These are phyloP conservation scores for Scheffersomyces amazonensis DNA, from an alignment of 805 yeast species.

Conservation along the genomic window DNA sequence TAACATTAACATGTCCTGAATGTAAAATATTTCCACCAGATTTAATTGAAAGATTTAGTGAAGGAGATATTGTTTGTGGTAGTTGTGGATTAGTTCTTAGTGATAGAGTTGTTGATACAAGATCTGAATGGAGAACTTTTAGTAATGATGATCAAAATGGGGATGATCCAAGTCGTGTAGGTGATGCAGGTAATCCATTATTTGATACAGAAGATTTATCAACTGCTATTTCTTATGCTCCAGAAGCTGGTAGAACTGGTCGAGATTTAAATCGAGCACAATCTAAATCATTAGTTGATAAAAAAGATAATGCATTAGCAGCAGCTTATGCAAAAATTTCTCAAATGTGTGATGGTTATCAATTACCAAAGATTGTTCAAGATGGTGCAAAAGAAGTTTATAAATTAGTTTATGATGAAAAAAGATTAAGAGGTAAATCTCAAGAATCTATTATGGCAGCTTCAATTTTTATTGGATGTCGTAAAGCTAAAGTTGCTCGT, in stretches of 20 bases:
- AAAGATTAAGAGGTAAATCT: constrained; percentile 81
- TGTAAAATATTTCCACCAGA: constrained; percentile 96
- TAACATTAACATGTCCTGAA: constrained; percentile 90
- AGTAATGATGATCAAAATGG: constrained; percentile 97
- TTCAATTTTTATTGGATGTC: constrained; percentile 88
- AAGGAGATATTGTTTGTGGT: constrained; percentile 98
- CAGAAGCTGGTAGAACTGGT: constrained; percentile 83
- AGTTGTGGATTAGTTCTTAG: constrained; percentile 92
- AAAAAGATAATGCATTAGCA: constrained; percentile 81
- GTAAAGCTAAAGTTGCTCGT: constrained; percentile 91
- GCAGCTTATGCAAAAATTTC: constrained; percentile 89
- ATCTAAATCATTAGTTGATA: constrained; percentile 78
- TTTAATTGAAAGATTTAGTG: constrained; percentile 89
- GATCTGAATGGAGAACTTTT: constrained; percentile 98
- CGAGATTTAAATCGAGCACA: constrained; percentile 90
- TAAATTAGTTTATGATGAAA: constrained; percentile 85
- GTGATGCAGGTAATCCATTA: constrained; percentile 92
- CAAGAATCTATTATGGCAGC: constrained; percentile 97
- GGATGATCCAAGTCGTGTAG: constrained; percentile 98
- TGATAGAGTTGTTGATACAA: constrained; percentile 87
- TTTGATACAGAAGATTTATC: constrained; percentile 89
- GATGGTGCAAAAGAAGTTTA: constrained; percentile 98
- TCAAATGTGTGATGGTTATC: constrained; percentile 96
- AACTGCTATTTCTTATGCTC: constrained; percentile 85
- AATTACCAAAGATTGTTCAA: constrained; percentile 89